A percentile compares a stretch with the other conserved stretches of the same genome.
phyloP scores from a whole-genome alignment of 108 stramenopile species.

The Craspedostauros australis region DNA sequence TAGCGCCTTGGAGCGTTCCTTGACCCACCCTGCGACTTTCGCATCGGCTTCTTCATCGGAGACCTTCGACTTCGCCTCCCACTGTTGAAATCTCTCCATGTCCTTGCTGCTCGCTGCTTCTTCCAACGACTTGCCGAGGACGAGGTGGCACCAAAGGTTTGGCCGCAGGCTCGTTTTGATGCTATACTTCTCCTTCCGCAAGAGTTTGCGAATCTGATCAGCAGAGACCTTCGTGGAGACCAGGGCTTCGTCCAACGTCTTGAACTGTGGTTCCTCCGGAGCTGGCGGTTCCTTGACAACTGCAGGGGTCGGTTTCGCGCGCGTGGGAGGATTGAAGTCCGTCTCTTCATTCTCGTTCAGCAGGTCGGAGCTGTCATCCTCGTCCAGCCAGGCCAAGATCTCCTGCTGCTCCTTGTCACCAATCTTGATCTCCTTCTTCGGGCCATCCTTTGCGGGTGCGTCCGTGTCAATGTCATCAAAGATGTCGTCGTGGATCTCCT shows the following conservation, averaged over 20 bases:
- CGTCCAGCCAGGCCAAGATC: constrained; percentile 74
- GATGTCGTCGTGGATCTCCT: constrained; percentile 7
- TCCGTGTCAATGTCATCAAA: constrained; percentile 8
- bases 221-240: constrained; percentile 19
- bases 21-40: no score
- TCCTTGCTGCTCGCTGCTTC: constrained; percentile 26
- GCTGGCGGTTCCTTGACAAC: background rate
- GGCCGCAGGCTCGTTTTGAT: constrained; percentile 17
- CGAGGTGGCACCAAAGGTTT: constrained; percentile 32
- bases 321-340: constrained; percentile 6
- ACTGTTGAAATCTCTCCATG: constrained; percentile 42
- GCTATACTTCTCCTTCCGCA: constrained; percentile 9
- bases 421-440: background rate
- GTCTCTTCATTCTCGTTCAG: constrained; percentile 12
- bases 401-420: constrained; percentile 61
- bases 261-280: constrained; percentile 13
- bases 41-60: no score
- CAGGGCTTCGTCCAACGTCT: constrained; percentile 35
- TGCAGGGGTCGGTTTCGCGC: background rate
- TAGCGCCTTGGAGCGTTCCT: no score
- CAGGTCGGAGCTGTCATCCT: constrained; percentile 34
- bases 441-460: constrained; percentile 13
- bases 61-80: constrained; percentile 21
- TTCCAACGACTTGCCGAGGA: constrained; percentile 35
- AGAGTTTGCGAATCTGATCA: constrained; percentile 27